A percentile compares a stretch with the other conserved stretches of the same genome.
phyloP scores from a whole-genome alignment of 2,329 filamentous ascomycete species.

The Microascus cirrosus region DNA sequence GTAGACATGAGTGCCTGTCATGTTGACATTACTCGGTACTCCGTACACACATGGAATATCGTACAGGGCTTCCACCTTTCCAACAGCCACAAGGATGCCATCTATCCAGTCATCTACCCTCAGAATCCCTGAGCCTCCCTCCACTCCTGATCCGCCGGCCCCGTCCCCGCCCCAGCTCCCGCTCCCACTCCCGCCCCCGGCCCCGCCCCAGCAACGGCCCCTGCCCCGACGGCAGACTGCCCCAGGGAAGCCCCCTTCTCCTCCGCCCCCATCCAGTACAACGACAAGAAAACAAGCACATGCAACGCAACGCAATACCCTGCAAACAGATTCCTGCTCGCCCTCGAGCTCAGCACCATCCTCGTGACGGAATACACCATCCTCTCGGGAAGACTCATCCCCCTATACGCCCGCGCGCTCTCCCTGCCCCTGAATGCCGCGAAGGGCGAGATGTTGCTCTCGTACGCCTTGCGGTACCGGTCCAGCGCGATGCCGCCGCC shows the following conservation, averaged over 20 bases:
- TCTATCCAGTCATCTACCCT: not conserved
- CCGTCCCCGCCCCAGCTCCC: not conserved
- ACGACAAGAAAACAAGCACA: constrained; percentile 71
- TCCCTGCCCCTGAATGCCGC: constrained; percentile 92
- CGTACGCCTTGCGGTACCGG: constrained; percentile 84
- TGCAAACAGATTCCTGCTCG: constrained; percentile 88
- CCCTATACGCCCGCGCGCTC: constrained; percentile 77
- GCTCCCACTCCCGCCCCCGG: constrained; percentile 32
- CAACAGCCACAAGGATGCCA: not conserved
- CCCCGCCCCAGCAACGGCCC: constrained; percentile 18
- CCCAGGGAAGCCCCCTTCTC: constrained; percentile 52
- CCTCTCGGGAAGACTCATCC: constrained; percentile 86
- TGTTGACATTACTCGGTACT: not conserved
- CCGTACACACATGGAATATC: not conserved
- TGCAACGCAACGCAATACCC: constrained; percentile 85
- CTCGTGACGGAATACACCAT: constrained; percentile 84
- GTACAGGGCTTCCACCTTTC: not conserved
- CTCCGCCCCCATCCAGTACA: constrained; percentile 71
- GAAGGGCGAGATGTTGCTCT: constrained; percentile 91
- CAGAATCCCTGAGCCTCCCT: constrained; percentile 2
- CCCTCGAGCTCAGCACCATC: constrained; percentile 80
- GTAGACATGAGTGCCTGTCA: not conserved
- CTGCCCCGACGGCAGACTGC: constrained; percentile 20
- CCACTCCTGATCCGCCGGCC: constrained; percentile 4
- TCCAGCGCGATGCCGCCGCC: constrained; percentile 54